A percentile compares a stretch with the other conserved stretches of the same genome.
Evolutionary conservation across 257 asterid species (phyloP).

Genomic region (Solanum chmielewskii): DNA sequence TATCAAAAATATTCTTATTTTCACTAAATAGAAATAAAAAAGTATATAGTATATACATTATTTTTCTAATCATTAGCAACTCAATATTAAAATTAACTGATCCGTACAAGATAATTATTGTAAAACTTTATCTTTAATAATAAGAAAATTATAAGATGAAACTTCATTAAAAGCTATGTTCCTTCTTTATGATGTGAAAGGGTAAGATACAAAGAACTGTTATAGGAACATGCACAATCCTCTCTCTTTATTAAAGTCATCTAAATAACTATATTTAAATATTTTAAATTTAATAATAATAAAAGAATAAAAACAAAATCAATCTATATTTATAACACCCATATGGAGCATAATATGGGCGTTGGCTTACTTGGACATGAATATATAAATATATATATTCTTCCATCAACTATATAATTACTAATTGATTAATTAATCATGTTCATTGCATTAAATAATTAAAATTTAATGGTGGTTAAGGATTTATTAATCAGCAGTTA

Average conservation of each 20-base stretch:
- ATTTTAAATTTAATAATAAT: background rate
- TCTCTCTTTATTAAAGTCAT: background rate
- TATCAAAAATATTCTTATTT: background rate
- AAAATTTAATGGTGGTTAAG: background rate
- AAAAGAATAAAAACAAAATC: background rate
- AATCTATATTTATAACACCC: background rate
- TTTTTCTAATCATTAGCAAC: background rate
- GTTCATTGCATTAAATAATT: background rate
- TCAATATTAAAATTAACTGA: background rate
- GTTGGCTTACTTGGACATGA: background rate
- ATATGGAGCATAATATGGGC: background rate
- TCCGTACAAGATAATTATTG: background rate
- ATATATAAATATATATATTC: background rate
- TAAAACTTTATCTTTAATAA: background rate
- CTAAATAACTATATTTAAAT: background rate
- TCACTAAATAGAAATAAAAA: background rate
- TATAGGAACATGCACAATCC: slow-evolving; percentile 1
- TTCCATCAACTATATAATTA: background rate
- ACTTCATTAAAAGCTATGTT: background rate
- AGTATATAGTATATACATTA: background rate
- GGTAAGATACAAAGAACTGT: slow-evolving; percentile 9
- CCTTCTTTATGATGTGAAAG: background rate
- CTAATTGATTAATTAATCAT: background rate
- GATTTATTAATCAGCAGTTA: slow-evolving; percentile 12
- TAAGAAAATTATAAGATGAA: background rate